A percentile compares a stretch with the other conserved stretches of the same genome.
Evolutionary conservation across 306 rosid species (phyloP).

Genomic region (Corylus americana): DNA sequence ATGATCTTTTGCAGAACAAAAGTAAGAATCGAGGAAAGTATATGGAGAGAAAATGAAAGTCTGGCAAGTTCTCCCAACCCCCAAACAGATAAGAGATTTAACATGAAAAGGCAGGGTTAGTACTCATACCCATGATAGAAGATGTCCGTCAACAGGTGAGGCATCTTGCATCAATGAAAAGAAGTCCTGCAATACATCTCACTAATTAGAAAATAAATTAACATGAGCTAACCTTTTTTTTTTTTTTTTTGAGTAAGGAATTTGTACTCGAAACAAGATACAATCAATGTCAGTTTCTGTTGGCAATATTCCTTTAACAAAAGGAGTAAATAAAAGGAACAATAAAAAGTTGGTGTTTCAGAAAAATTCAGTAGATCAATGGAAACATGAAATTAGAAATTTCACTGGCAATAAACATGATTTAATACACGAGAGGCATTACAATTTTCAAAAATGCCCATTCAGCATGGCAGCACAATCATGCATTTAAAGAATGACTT

Average conservation of each 20-base stretch:
- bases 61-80: neutral
- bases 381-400: neutral
- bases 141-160: constrained; percentile 78
- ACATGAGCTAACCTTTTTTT: constrained; percentile 5
- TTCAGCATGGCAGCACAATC: constrained; percentile 3
- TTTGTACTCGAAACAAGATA: neutral
- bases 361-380: neutral
- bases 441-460: neutral
- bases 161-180: constrained; percentile 68
- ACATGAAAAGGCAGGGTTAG: constrained; percentile 16
- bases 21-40: neutral
- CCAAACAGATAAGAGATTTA: neutral
- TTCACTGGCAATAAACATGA: neutral
- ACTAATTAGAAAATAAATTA: constrained; percentile 15
- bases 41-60: neutral
- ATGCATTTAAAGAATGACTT: neutral
- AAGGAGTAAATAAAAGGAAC: neutral
- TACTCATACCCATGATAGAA: constrained; percentile 73
- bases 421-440: neutral
- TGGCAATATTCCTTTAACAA: neutral
- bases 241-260: neutral
- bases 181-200: constrained; percentile 61
- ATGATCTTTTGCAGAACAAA: neutral
- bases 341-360: neutral
- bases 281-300: neutral